phyloP scores from a whole-genome alignment of 306 rosid species.

The Casuarina cunninghamiana region DNA sequence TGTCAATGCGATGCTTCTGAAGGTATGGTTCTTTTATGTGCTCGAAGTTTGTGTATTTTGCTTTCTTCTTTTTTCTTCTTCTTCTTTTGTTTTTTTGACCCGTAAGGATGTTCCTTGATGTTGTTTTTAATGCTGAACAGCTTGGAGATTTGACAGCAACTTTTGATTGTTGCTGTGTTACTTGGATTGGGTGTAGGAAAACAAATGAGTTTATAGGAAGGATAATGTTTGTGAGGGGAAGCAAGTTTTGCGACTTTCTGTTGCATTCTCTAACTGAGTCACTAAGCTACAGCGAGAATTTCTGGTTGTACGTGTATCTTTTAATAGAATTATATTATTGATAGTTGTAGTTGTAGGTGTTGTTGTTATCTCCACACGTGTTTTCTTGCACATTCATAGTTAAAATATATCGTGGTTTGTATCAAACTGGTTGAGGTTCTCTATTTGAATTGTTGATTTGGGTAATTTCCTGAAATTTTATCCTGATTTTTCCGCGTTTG shows the following conservation, averaged over 20 bases:
- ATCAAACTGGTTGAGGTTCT: not conserved
- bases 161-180: not conserved
- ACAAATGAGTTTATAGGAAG: not conserved
- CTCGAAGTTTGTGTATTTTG: not conserved
- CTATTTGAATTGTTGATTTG: not conserved
- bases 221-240: not conserved
- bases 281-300: not conserved
- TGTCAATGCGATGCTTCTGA: conserved; percentile 55
- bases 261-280: not conserved
- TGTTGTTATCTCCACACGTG: not conserved
- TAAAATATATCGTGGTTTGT: not conserved
- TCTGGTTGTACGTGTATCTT: not conserved
- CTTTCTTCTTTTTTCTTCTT: not conserved
- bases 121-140: not conserved
- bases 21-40: conserved; percentile 30
- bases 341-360: not conserved
- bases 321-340: not conserved
- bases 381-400: not conserved
- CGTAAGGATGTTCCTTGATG: not conserved
- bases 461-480: not conserved
- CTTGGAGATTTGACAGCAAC: not conserved
- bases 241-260: not conserved
- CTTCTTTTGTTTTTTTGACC: too few species aligned
- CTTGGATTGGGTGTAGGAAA: not conserved
- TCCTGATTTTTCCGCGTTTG: not conserved